Evolutionary conservation across 306 rosid genomes (phyloP), one percentile per base, ranked within the genome.

Genomic region (Dryas drummondii): DNA sequence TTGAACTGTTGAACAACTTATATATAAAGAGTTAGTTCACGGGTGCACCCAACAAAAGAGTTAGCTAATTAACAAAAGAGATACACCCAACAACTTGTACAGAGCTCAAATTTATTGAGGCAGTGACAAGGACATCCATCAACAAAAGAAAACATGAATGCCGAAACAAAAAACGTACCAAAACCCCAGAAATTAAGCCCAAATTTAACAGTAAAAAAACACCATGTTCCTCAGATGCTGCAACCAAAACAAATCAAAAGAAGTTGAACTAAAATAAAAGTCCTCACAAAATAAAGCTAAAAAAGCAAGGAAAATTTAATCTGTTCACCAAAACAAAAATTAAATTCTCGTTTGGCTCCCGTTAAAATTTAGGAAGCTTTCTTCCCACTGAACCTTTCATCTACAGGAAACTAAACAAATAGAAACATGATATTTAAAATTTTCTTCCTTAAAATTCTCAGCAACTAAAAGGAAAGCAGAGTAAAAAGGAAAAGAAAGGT

Each of bases 381-480:
- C 58, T 47, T 26, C 44, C 4, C 63, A 66, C 41, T n/a, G 32
- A 67, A 52, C 73, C 6, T 7, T 26, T 8, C 17, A 47, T 3
- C 57, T 26, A 70, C 22, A 27, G 22, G 32, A 62, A 6, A 42
- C 47, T 9, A 71, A 77, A 37, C 14, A 66, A 56, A 27, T 2
- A 54, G 10, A 54, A 2, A 63, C 11, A 65, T 54, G 54, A 78
- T 64, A 19, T 50, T 26, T 2, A 44, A 64, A 56, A 9, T 48
- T 68, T 5, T 32, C 44, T 17, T 13, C 22, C 64, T 55, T 49
- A 27, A 11, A 66, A 45, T 70, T 44, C 70, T 44, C 53, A 66
- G 77, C 74, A 79, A 50, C 72, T 71, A 51, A 9, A 54, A 16
- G 16, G 73, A 76, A 61, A 74, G 40, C 11, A 17, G 1, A 7